Base-by-base conservation (phyloP, 345 rosid species). In the Moricandia moricandioides region DNA sequence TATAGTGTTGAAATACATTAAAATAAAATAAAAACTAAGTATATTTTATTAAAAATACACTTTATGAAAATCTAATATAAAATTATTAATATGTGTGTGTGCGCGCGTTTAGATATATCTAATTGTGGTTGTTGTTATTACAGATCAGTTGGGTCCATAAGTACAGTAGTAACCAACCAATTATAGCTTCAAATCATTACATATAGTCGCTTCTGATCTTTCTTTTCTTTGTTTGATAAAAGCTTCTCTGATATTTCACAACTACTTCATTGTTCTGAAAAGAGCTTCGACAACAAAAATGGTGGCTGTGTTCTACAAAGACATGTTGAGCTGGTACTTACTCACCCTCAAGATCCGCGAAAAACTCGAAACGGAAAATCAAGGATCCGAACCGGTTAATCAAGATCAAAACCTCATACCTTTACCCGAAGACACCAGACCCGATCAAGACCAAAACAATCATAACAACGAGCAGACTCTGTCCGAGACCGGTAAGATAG, bases 221-320 rank as follows among this genome's bases (percentile, higher is more conserved):
- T n/a, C 7, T 29, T 6, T 47, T 5, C 5, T 49, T 7, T 49
- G 24, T 49, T 16, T 59, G 62, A 56, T 56, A 59, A 29, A 58
- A 31, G 27, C 58, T 77, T 56, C 18, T 4, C 18, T 8, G 10
- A 71, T 45, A 60, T 60, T 71, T 59, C 21, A 45, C 45, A 71
- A 16, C 21, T 16, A 17, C 59, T 31, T 33, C 62, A 56, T 60
- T 65, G 54, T 35, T 51, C 3, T 6, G 37, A 21, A 62, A 73
- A 73, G 61, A 73, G 29, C 68, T 73, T 33, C 65, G 16, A 14
- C 45, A 55, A 39, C 33, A 49, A 3, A 39, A 67, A 67, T 78
- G 81, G 81, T 78, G 69, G 81, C 78, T 47, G 81, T 78, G 7
- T 78, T 72, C 81, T 66, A 78, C 73, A 72, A 78, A 67, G 81